Base-by-base conservation (phyloP, 2,329 filamentous ascomycete species). In the Metarhizium robertsii region DNA sequence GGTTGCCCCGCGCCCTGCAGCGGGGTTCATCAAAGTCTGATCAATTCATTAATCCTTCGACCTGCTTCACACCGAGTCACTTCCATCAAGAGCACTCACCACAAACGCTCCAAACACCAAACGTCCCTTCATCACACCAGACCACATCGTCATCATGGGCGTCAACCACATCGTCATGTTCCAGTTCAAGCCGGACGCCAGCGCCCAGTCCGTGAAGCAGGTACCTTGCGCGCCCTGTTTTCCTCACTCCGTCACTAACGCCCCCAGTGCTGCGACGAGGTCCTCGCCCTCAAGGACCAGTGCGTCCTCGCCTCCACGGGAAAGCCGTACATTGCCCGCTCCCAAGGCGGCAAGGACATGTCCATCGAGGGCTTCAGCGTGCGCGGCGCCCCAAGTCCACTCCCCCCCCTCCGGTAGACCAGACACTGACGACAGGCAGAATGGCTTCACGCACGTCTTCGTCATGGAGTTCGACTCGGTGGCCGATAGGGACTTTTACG, bases 401-500 rank as follows among this genome's bases (percentile, higher is more conserved):
- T 11, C 18, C 20, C 20, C 20, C 2, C 20, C 20, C 20, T 25
- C 20, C 20, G 20, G 6, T 36, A 32, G 10, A 13, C 16, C 25
- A n/a, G 25, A 13, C 3, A 16, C 48, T 55, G 1, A 57, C 42
- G 8, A 2, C 43, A 18, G 20, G 25, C 57, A 83, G 85, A 75
- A 78, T 51, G 85, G 79, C 0, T 80, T 86, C 52, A 84, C 84
- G 0, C 87, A 91, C 65, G 84, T 76, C 0, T 90, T 90, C 59
- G 78, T 91, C 2, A 76, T 79, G 25, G 80, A 88, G 61, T 90
- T 91, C 57, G 76, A 78, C 10, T 84, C 67, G 25, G 73, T 73
- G 18, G 78, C 81, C 59, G 86, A 91, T 64, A 74, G 86, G 50
- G 77, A 84, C 58, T 90, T 88, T 62, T 91, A 90, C 65, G 69